A percentile compares a stretch with the other conserved stretches of the same genome.
Evolutionary conservation across 2,329 filamentous ascomycete species (phyloP).

Genomic region (Trichoderma atroviride): DNA sequence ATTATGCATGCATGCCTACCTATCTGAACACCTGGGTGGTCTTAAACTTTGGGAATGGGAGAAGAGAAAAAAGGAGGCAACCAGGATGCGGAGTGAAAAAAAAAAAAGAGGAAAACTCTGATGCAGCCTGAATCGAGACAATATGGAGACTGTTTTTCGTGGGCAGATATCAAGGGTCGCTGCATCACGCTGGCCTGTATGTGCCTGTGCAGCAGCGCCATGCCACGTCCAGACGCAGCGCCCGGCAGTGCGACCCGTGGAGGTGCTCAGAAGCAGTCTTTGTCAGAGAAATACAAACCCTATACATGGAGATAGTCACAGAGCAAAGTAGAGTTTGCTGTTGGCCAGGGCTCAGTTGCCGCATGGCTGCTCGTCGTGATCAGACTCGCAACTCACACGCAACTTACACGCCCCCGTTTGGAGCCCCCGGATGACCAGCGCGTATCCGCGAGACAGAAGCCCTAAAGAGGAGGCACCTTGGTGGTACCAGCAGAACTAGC

Average conservation of each 20-base stretch:
- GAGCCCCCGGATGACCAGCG: slow-evolving; percentile 5
- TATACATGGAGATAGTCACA: neutral
- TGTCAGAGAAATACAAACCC: neutral
- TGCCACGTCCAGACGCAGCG: neutral
- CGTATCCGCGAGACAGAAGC: slow-evolving; percentile 1
- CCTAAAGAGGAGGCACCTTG: neutral
- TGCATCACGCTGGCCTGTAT: slow-evolving; percentile 8
- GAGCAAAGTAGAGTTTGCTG: neutral
- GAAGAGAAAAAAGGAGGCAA: neutral
- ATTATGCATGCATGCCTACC: slow-evolving; percentile 7
- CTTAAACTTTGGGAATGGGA: neutral
- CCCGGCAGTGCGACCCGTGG: slow-evolving; percentile 13
- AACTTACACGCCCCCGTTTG: neutral
- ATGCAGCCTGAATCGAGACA: neutral
- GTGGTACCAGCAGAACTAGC: neutral
- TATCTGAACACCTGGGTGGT: slow-evolving; percentile 23
- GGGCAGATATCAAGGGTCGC: neutral
- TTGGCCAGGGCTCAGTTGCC: neutral
- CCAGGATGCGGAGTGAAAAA: neutral
- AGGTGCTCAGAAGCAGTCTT: neutral
- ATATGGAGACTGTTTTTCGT: neutral
- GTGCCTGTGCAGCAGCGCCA: neutral
- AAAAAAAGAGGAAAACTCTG: neutral
- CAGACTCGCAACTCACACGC: slow-evolving; percentile 5
- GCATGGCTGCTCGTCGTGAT: slow-evolving; percentile 16